Conservation (phyloP, 129 eudicot species). For the Solidago caesia region DNA sequence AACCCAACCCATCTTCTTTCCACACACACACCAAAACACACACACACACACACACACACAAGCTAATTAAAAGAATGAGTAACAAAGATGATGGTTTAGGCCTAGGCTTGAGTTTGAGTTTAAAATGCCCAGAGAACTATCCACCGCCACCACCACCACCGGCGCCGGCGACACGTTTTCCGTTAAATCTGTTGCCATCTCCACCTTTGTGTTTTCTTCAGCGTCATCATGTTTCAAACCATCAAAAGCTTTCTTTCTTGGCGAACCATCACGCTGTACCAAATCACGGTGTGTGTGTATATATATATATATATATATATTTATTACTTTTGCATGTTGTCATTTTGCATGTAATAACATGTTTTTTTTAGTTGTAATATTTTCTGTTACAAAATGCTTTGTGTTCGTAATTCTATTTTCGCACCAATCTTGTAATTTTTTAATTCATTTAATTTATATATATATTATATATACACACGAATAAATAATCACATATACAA, state of each 20-base stretch:
- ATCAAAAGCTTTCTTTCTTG: slow-evolving; percentile 33
- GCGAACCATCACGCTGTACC: slow-evolving; percentile 28
- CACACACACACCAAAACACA: neutral
- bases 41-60: neutral
- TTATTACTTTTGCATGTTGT: too few relatives aligned
- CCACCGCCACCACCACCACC: slow-evolving; percentile 40
- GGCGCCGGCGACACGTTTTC: slow-evolving; percentile 25
- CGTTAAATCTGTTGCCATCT: slow-evolving; percentile 44
- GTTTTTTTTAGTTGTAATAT: too few relatives aligned
- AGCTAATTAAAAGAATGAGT: slow-evolving; percentile 36
- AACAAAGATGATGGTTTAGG: slow-evolving; percentile 58
- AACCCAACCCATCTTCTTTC: neutral
- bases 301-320: too few relatives aligned
- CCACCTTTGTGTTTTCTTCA: slow-evolving; percentile 36
- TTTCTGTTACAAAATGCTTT: too few relatives aligned
- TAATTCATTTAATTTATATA: too few relatives aligned
- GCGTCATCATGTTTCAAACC: slow-evolving; percentile 29
- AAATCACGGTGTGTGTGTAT: neutral
- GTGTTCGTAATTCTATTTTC: too few relatives aligned
- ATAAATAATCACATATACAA: neutral
- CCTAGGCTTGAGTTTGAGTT: slow-evolving; percentile 53
- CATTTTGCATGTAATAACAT: too few relatives aligned
- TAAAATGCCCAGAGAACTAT: slow-evolving; percentile 40
- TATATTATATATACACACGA: neutral
- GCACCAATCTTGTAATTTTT: too few relatives aligned